Percentiles rank a stretch among this genome's conserved stretches.
These are phyloP conservation scores for Tilletiaria anomala DNA, from an alignment of 1,284 basidiomycete species.

Conservation along the genomic window DNA sequence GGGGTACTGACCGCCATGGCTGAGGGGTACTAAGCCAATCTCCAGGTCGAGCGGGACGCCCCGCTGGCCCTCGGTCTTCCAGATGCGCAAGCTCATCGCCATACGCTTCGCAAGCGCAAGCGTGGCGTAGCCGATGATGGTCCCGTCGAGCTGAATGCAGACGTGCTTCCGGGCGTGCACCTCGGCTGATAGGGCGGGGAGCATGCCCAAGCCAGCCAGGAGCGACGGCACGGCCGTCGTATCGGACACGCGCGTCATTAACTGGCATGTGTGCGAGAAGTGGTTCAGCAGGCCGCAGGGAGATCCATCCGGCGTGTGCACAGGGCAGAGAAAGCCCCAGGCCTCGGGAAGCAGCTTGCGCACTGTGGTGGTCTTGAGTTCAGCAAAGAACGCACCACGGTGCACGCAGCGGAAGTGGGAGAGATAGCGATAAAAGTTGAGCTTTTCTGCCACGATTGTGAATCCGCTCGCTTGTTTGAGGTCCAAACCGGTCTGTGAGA, in stretches of 20 bases:
- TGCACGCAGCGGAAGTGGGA: conserved; percentile 97
- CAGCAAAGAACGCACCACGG: conserved; percentile 97
- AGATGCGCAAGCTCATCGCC: conserved; percentile 68
- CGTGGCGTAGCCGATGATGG: conserved; percentile 86
- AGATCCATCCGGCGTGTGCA: conserved; percentile 95
- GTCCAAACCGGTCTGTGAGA: conserved; percentile 88
- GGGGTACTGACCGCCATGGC: conserved; percentile 88
- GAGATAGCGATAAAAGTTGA: conserved; percentile 97
- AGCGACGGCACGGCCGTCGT: conserved; percentile 67
- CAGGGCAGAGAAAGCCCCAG: conserved; percentile 98
- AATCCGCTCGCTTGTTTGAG: conserved; percentile 93
- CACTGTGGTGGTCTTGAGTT: conserved; percentile 95
- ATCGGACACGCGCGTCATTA: conserved; percentile 64
- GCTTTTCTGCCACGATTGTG: conserved; percentile 95
- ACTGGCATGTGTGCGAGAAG: conserved; percentile 80
- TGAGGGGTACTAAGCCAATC: conserved; percentile 79
- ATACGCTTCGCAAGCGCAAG: conserved; percentile 62
- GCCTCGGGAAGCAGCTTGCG: conserved; percentile 94
- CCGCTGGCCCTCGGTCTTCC: conserved; percentile 80
- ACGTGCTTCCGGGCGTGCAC: conserved; percentile 69
- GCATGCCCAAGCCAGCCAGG: conserved; percentile 83
- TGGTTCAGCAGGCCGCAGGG: conserved; percentile 98
- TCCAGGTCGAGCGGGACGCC: conserved; percentile 79
- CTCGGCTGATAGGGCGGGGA: conserved; percentile 60
- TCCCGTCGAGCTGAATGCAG: conserved; percentile 84